phyloP scores from a whole-genome alignment of 768 basidiomycete genomes.

The Leccinum imitatum region DNA sequence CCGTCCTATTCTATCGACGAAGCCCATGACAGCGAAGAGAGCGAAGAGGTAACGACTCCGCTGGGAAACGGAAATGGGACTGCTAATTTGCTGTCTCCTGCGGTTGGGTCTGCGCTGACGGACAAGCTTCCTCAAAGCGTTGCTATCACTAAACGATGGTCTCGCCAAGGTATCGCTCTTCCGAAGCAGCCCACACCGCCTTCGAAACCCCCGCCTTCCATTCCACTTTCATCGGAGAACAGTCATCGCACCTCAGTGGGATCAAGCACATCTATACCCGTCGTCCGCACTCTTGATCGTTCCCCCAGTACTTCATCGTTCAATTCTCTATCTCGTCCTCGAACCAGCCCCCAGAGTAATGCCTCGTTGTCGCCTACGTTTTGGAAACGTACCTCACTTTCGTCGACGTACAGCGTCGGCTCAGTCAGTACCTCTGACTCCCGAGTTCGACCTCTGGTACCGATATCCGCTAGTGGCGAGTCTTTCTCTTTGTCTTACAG shows the following conservation, averaged over 20 bases:
- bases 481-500: slow-evolving; percentile 15
- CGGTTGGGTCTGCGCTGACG: slow-evolving; percentile 18
- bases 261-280: slow-evolving; percentile 27
- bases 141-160: slow-evolving; percentile 49
- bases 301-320: slow-evolving; percentile 41
- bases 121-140: slow-evolving; percentile 26
- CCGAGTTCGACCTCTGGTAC: slow-evolving; percentile 20
- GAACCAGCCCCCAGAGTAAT: slow-evolving; percentile 42
- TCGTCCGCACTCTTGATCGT: slow-evolving; percentile 33
- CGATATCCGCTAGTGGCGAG: slow-evolving; percentile 3
- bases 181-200: slow-evolving; percentile 59
- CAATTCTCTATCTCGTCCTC: slow-evolving; percentile 27
- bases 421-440: slow-evolving; percentile 46
- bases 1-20: slow-evolving; percentile 3
- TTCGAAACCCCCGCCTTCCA: slow-evolving; percentile 55
- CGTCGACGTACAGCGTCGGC: slow-evolving; percentile 46
- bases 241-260: slow-evolving; percentile 25
- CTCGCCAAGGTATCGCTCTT: slow-evolving; percentile 45
- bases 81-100: background rate
- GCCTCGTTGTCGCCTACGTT: slow-evolving; percentile 49
- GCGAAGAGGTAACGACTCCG: background rate
- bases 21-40: background rate
- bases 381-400: slow-evolving; percentile 52
- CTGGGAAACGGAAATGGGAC: slow-evolving; percentile 2
- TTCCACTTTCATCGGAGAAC: slow-evolving; percentile 33